Base-by-base conservation (phyloP, 768 basidiomycete species). In the Cystofilobasidium macerans region DNA sequence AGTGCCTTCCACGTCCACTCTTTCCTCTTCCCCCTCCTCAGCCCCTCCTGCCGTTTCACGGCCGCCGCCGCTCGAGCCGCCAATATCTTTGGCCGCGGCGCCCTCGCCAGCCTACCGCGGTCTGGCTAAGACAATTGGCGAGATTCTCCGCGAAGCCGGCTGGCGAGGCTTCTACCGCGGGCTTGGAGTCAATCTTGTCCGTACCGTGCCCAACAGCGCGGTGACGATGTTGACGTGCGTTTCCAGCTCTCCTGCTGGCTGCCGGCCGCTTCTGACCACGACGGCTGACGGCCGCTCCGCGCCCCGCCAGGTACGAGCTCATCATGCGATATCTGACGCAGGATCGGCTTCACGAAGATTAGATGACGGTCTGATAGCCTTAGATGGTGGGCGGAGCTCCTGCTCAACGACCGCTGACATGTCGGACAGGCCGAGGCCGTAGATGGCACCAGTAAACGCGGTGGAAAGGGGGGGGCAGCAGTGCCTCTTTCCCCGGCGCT, bases 181-280 rank as follows among this genome's bases (percentile, higher is more conserved):
- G 9, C 75, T 99, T 66, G 88, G 87, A n/a, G 84, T 97, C 69
- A 98, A 97, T 77, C 81, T 99, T 30, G 76, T 97, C 60, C 81
- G 94, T 67, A 99, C 95, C 11, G 94, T 98, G 69, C 95, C 95
- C 20, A 92, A 91, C 75, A 90, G 88, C 71, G 92, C 91, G 4
- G 87, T 97, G 69, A 99, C 95, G 43, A 87, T 99, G 83, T 77
- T 98, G 74, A 90, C 89, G 87, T 93, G 80, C 75, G 81, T 81
- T 38, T 57, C 20, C 22, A 5, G 5, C 32, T 24, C 61, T 57
- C n/a, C 0, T 18, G 35, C n/a, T 35, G 28, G 18, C 54, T 57
- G 2, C 28, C 42, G 20, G 18, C 32, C 36, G n/a, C 18, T 22
- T 32, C 38, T 48, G n/a, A 32, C 38, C 63, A 26, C n/a, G 42